Base-by-base conservation (phyloP, 2,329 filamentous ascomycete genomes). In the Aspergillus alliaceus region DNA sequence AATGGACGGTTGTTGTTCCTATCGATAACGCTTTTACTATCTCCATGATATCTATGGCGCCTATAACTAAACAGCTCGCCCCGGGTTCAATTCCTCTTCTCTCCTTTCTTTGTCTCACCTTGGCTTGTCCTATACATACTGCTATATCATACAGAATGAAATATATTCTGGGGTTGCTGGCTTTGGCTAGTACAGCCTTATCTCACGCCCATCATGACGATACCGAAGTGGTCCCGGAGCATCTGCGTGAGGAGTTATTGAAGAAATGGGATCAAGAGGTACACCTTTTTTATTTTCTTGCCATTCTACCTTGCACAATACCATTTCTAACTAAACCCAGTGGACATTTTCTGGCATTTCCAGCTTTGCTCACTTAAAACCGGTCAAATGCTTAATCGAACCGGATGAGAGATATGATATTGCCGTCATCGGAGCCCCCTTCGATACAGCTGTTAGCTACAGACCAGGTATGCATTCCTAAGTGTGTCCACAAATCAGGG, bases 261-360 rank as follows among this genome's bases (percentile, higher is more conserved):
- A 71, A 70, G 63, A 80, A 79, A 70, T 80, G 78, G 78, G 75
- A 78, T 61, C 72, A 75, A 58, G 78, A 80, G 69, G 77, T 80
- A 71, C 35, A n/a, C 11, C 22, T 51, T 46, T n/a, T n/a, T n/a
- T n/a, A n/a, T n/a, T n/a, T n/a, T n/a, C n/a, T n/a, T n/a, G n/a
- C n/a, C n/a, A n/a, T n/a, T 49, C 32, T 46, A 32, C 37, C 15
- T 51, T 6, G 18, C 6, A 18, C 6, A 22, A 18, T 24, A 31
- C 15, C 18, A 18, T 37, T 4, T 29, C 51, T 24, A 5, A 31
- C 42, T 53, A 37, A 58, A 12, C 31, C 5, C 51, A 84, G 82
- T 84, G 85, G 85, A 81, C 80, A 1, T 95, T 91, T 72, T 82
- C 84, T 27, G 90, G 90, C 58, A 90, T 95, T 61, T 86, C 86